These are phyloP conservation scores for Phytophthora aleatoria DNA, from an alignment of 352 stramenopile genomes.

Conservation along the genomic window DNA sequence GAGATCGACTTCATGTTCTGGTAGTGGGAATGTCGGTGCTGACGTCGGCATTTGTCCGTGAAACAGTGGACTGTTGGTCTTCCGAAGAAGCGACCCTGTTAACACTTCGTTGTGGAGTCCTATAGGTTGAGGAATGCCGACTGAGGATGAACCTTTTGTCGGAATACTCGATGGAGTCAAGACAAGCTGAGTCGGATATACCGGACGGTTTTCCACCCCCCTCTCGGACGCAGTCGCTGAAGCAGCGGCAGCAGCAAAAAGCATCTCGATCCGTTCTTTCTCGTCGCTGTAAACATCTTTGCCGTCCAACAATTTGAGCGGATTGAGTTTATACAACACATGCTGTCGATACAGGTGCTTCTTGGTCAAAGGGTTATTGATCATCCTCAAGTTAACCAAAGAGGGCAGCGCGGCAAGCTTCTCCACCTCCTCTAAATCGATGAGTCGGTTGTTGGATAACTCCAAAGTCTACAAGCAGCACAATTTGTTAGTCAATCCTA, in stretches of 20 bases:
- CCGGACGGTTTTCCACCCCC: slow-evolving; percentile 23
- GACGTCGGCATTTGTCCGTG: slow-evolving; percentile 31
- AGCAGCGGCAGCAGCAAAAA: slow-evolving; percentile 54
- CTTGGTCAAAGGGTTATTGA: slow-evolving; percentile 79
- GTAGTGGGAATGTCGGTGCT: slow-evolving; percentile 37
- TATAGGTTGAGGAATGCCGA: slow-evolving; percentile 13
- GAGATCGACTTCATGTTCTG: slow-evolving; percentile 45
- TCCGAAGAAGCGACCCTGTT: slow-evolving; percentile 50
- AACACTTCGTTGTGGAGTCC: slow-evolving; percentile 50
- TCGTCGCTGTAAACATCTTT: slow-evolving; percentile 79
- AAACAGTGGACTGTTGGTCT: slow-evolving; percentile 31
- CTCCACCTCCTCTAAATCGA: slow-evolving; percentile 83
- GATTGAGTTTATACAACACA: slow-evolving; percentile 61
- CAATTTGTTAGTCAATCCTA: slow-evolving; percentile 5
- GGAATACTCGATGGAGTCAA: slow-evolving; percentile 57
- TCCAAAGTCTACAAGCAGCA: slow-evolving; percentile 55
- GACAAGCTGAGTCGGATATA: slow-evolving; percentile 32
- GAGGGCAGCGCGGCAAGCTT: slow-evolving; percentile 58
- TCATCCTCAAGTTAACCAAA: slow-evolving; percentile 65
- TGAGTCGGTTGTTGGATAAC: slow-evolving; percentile 77
- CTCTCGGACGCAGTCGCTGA: slow-evolving; percentile 26
- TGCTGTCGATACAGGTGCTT: slow-evolving; percentile 85
- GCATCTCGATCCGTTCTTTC: slow-evolving; percentile 62
- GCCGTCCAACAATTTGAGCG: slow-evolving; percentile 64
- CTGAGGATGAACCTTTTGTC: slow-evolving; percentile 26